Conservation (phyloP, 164 flowering plant species). For the Akebia trifoliata region DNA sequence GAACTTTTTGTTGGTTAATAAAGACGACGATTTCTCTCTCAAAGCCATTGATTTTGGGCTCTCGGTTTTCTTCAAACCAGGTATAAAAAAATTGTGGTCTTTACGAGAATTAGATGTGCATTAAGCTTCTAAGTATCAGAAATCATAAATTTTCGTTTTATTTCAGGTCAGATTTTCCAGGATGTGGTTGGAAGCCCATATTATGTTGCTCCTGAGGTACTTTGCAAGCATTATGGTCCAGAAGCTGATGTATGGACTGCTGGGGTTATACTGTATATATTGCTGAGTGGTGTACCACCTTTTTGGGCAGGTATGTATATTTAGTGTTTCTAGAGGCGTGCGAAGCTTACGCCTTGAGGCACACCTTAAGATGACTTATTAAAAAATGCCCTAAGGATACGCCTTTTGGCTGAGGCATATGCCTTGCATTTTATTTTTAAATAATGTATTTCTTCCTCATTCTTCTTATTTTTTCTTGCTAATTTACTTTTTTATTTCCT, state of each 20-base stretch:
- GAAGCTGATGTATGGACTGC: slow-evolving; percentile 98
- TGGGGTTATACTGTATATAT: slow-evolving; percentile 83
- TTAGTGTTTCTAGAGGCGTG: too few species aligned
- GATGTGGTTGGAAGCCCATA: slow-evolving; percentile 99
- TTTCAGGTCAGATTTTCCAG: slow-evolving; percentile 77
- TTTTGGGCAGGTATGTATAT: slow-evolving; percentile 85
- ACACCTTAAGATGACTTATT: too few species aligned
- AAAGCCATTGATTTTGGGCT: slow-evolving; percentile 57
- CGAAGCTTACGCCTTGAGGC: too few species aligned
- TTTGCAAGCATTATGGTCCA: slow-evolving; percentile 86
- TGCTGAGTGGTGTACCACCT: slow-evolving; percentile 97
- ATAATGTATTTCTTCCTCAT: too few species aligned
- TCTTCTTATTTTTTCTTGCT: too few species aligned
- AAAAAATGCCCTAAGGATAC: too few species aligned
- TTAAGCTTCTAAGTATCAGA: not conserved
- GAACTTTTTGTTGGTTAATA: slow-evolving; percentile 52
- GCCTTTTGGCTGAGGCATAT: too few species aligned
- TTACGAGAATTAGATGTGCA: not conserved
- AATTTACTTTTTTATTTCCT: too few species aligned
- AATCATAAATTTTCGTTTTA: not conserved
- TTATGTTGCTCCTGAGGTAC: slow-evolving; percentile 97
- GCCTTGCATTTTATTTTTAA: too few species aligned
- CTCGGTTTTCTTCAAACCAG: slow-evolving; percentile 59
- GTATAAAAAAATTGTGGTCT: slow-evolving; percentile 14
- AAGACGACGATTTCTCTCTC: slow-evolving; percentile 50